Conservation (phyloP, 805 yeast species). For the Wickerhamiella hasegawae region DNA sequence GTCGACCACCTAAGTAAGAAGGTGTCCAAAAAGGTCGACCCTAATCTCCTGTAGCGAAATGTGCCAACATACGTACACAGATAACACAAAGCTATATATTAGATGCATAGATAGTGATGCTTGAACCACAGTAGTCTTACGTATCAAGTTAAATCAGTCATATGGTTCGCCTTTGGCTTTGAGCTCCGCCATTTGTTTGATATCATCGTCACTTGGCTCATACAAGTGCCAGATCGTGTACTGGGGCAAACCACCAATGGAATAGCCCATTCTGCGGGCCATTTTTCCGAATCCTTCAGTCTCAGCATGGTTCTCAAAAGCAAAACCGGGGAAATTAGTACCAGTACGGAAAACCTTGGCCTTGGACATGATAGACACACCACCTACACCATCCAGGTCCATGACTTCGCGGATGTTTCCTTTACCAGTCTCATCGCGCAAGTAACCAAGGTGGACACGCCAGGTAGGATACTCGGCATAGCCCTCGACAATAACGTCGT, state of each 20-base stretch:
- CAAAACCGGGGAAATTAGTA: conserved; percentile 90
- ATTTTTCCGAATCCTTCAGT: conserved; percentile 94
- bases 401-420: conserved; percentile 61
- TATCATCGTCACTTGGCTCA: conserved; percentile 89
- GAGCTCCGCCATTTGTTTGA: conserved; percentile 42
- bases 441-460: conserved; percentile 92
- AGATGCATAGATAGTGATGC: too few relatives aligned
- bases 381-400: conserved; percentile 94
- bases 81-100: too few relatives aligned
- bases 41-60: too few relatives aligned
- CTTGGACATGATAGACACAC: conserved; percentile 80
- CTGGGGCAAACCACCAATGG: conserved; percentile 86
- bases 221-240: conserved; percentile 95
- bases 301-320: conserved; percentile 92
- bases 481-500: conserved; percentile 94
- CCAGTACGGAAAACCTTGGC: conserved; percentile 79
- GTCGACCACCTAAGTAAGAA: too few relatives aligned
- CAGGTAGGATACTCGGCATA: conserved; percentile 95
- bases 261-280: conserved; percentile 72
- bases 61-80: too few relatives aligned
- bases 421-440: conserved; percentile 89
- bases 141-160: conserved; percentile 8
- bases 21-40: too few relatives aligned
- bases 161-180: conserved; percentile 18
- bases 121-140: too few relatives aligned